phyloP scores from a whole-genome alignment of 306 rosid species.

The Delonix regia region DNA sequence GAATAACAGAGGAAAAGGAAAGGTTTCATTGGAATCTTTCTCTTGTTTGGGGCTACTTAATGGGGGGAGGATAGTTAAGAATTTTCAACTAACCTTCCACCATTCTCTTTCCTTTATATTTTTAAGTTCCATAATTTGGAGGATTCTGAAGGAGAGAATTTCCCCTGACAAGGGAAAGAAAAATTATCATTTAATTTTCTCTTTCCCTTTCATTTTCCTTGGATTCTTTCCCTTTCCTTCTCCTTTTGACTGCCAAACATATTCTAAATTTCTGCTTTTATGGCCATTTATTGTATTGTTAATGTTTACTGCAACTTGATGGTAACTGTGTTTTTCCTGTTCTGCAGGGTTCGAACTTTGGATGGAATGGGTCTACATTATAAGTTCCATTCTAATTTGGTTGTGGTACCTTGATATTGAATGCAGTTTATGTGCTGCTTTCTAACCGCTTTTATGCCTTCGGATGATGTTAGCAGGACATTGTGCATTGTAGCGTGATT shows the following conservation, averaged over 20 bases:
- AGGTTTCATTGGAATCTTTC: background rate
- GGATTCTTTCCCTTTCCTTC: background rate
- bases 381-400: conserved; percentile 29
- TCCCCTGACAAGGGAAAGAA: background rate
- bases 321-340: conserved; percentile 32
- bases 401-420: background rate
- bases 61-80: background rate
- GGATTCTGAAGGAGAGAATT: background rate
- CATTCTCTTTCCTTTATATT: background rate
- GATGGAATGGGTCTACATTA: conserved; percentile 84
- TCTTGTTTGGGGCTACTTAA: background rate
- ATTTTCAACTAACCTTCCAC: background rate
- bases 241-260: background rate
- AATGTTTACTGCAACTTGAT: conserved; percentile 15
- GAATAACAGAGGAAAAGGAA: background rate
- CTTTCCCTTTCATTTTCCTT: background rate
- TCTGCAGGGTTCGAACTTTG: conserved; percentile 79
- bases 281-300: conserved; percentile 1
- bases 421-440: conserved; percentile 5
- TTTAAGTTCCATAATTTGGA: background rate
- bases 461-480: conserved; percentile 24
- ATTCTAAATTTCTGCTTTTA: background rate
- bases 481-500: background rate
- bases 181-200: background rate
- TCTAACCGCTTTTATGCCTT: background rate